These are phyloP conservation scores for Phytophthora melonis DNA, from an alignment of 352 stramenopile species.

Conservation along the genomic window DNA sequence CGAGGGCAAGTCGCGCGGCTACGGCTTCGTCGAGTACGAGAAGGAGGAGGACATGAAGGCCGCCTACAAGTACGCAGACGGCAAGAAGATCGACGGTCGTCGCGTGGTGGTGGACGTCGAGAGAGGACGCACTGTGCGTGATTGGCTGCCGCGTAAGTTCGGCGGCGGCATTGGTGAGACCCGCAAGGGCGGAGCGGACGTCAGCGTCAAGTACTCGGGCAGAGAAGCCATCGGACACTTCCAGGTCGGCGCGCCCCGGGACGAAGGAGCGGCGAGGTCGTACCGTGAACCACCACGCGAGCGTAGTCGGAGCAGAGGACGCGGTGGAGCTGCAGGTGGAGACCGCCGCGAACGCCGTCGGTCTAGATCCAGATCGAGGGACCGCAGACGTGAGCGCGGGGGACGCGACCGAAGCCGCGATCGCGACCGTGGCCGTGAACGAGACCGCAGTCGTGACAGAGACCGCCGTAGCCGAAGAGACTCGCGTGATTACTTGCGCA, in stretches of 20 bases:
- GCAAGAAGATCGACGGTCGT: conserved; percentile 97
- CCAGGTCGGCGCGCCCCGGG: conserved; percentile 41
- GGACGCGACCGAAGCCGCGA: conserved; percentile 36
- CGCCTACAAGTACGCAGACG: conserved; percentile 95
- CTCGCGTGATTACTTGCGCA: conserved; percentile 55
- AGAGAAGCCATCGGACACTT: conserved; percentile 54
- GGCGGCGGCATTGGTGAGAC: conserved; percentile 95
- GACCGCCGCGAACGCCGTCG: conserved; percentile 44
- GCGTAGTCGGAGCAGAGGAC: conserved; percentile 58
- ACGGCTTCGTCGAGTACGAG: conserved; percentile 99
- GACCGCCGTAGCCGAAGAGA: conserved; percentile 64
- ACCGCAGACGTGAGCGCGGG: conserved; percentile 51
- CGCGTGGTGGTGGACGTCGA: conserved; percentile 98
- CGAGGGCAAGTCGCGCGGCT: conserved; percentile 94
- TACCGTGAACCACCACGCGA: conserved; percentile 38
- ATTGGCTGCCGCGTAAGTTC: conserved; percentile 96
- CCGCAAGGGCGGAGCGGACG: conserved; percentile 74
- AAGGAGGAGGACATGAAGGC: conserved; percentile 97
- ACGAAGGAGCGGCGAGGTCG: conserved; percentile 37
- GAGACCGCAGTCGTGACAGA: conserved; percentile 51
- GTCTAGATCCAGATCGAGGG: conserved; percentile 41
- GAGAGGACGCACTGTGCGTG: conserved; percentile 95
- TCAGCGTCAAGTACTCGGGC: conserved; percentile 91
- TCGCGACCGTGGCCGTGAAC: conserved; percentile 47
- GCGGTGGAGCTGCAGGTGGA: conserved; percentile 17